Evolutionary conservation across 2,329 filamentous ascomycete genomes (phyloP), one percentile per base, ranked within the genome.

Genomic region (Daldinia sp.): DNA sequence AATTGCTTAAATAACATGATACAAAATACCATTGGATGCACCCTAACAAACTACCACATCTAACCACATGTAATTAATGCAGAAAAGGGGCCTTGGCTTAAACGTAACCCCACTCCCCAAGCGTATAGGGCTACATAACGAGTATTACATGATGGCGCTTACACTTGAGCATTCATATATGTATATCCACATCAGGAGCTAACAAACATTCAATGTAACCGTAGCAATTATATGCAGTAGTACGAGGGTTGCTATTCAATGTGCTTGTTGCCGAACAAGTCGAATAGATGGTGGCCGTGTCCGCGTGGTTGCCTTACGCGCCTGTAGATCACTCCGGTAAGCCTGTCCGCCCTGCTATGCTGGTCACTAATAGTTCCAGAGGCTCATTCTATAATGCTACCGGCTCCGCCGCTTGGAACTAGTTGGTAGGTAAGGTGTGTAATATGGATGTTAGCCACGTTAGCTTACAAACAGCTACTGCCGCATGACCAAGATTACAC

Each of bases 231-330:
- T 46, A 15, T 48, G 23, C 13, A 28, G 44, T 48, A 48, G 44
- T 48, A 48, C 44, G 7, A 39, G 13, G 3, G 35, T 28, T 28
- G 15, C 13, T 48, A 48, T 48, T 26, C 23, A 13, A 28, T 28
- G 7, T 15, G 12, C 44, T 28, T 28, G 23, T 48, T 48, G 12
- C 1, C 20, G 20, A 46, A 48, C 12, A 48, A 10, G 13, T 28
- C 6, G 12, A 48, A 3, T 48, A 26, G 23, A n/a, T 28, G 12
- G 26, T 13, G 44, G 23, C 13, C 6, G 33, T 54, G 44, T 53
- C 50, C 57, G 65, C 68, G 68, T 71, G 68, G 68, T 68, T 65
- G 65, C 61, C 68, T 66, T 58, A 54, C 23, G 18, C 35, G 28
- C 65, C 65, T 68, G 20, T 68, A 59, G 59, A 68, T 63, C 54